phyloP scores from a whole-genome alignment of 1,284 basidiomycete species.

The Hemileccinum hortonii region DNA sequence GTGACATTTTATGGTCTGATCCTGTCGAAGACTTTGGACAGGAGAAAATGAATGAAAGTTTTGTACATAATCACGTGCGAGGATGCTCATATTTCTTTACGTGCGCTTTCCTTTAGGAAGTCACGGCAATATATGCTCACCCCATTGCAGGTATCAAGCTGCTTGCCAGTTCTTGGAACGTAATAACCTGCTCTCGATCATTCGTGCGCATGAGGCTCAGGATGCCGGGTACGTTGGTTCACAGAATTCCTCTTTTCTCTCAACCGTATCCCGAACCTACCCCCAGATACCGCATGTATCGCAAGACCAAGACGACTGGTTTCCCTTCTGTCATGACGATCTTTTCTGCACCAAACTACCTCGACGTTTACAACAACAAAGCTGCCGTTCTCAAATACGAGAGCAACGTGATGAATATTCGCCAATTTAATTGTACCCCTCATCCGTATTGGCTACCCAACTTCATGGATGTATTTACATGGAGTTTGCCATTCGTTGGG shows the following conservation, averaged over 20 bases:
- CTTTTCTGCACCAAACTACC: slow-evolving; percentile 94
- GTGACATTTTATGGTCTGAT: slow-evolving; percentile 94
- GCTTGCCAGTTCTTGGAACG: slow-evolving; percentile 93
- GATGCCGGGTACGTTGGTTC: slow-evolving; percentile 78
- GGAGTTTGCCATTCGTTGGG: slow-evolving; percentile 88
- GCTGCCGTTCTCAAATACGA: slow-evolving; percentile 96
- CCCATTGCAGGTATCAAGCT: slow-evolving; percentile 67
- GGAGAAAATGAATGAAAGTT: slow-evolving; percentile 84
- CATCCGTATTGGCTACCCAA: slow-evolving; percentile 95
- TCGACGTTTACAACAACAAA: slow-evolving; percentile 97
- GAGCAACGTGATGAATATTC: slow-evolving; percentile 94
- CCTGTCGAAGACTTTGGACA: slow-evolving; percentile 92
- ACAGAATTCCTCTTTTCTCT: neutral
- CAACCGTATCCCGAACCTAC: slow-evolving; percentile 5
- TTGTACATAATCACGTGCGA: slow-evolving; percentile 90
- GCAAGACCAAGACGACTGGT: slow-evolving; percentile 91
- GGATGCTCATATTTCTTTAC: slow-evolving; percentile 98
- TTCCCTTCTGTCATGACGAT: slow-evolving; percentile 97
- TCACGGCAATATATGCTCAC: slow-evolving; percentile 4
- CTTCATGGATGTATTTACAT: slow-evolving; percentile 94
- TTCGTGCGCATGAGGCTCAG: slow-evolving; percentile 93
- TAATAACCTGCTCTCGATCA: slow-evolving; percentile 92
- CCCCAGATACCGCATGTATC: slow-evolving; percentile 89
- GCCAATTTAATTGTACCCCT: slow-evolving; percentile 93
- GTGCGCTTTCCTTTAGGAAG: slow-evolving; percentile 35